phyloP scores from a whole-genome alignment of 2,329 filamentous ascomycete genomes.

The Septoria linicola region DNA sequence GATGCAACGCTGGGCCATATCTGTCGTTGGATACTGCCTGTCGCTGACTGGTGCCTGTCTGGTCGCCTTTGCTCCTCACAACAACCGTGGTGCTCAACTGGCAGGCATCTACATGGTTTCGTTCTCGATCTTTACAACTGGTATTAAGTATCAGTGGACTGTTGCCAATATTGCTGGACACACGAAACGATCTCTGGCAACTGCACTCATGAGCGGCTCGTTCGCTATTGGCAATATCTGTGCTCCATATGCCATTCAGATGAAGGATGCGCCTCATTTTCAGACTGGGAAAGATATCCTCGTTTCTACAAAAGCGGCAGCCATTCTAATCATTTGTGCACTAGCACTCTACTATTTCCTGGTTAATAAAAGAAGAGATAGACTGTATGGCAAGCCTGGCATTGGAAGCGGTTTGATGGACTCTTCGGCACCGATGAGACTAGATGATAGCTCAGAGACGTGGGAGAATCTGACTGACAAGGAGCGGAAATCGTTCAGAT shows the following conservation, averaged over 20 bases:
- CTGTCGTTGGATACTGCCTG: slow-evolving; percentile 22
- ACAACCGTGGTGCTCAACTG: slow-evolving; percentile 47
- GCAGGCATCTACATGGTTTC: slow-evolving; percentile 43
- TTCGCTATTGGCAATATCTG: slow-evolving; percentile 44
- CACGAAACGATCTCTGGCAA: slow-evolving; percentile 59
- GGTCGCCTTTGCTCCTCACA: slow-evolving; percentile 33
- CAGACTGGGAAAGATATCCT: slow-evolving; percentile 46
- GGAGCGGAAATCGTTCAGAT: slow-evolving; percentile 19
- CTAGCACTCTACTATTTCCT: slow-evolving; percentile 44
- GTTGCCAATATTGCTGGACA: slow-evolving; percentile 64
- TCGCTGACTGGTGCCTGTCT: slow-evolving; percentile 29
- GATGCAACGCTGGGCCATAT: slow-evolving; percentile 30
- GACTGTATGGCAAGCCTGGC: slow-evolving; percentile 14
- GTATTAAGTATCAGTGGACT: slow-evolving; percentile 34
- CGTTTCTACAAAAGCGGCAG: slow-evolving; percentile 36
- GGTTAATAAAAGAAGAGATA: slow-evolving; percentile 20
- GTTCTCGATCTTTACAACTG: slow-evolving; percentile 31
- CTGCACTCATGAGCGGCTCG: slow-evolving; percentile 51
- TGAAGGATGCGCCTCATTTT: slow-evolving; percentile 40
- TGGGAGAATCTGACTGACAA: slow-evolving; percentile 22
- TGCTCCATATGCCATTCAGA: slow-evolving; percentile 42
- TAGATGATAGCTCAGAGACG: slow-evolving; percentile 5
- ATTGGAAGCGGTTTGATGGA: neutral
- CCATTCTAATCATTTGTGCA: slow-evolving; percentile 42
- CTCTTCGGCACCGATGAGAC: slow-evolving; percentile 1